These are phyloP conservation scores for Carpinus fangiana DNA, from an alignment of 306 rosid species.

Conservation along the genomic window DNA sequence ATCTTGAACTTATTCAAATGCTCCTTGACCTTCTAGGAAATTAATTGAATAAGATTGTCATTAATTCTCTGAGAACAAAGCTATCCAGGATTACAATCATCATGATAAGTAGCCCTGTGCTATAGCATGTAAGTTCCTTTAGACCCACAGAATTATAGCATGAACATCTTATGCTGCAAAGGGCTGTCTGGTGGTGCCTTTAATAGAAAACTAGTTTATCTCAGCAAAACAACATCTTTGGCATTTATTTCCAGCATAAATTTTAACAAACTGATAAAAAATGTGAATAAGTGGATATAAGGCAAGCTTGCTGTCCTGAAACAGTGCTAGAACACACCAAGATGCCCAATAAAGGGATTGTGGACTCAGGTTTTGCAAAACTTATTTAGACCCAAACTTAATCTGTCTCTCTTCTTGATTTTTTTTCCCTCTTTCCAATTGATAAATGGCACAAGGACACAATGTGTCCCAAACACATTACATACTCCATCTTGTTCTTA, in stretches of 20 bases:
- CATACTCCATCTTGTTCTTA: neutral
- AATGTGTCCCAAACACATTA: neutral
- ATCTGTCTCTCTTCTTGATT: neutral
- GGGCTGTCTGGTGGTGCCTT: neutral
- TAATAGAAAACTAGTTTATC: neutral
- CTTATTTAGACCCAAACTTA: neutral
- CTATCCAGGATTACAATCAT: neutral
- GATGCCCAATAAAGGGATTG: neutral
- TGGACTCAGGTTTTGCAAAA: neutral
- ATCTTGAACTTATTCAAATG: neutral
- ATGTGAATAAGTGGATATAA: neutral
- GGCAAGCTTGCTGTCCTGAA: neutral
- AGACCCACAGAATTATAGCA: neutral
- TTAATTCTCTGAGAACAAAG: neutral
- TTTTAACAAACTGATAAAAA: neutral
- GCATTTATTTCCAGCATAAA: neutral
- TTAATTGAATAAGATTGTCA: neutral
- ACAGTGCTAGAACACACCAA: neutral
- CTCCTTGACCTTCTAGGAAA: neutral
- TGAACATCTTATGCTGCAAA: neutral
- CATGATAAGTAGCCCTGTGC: neutral
- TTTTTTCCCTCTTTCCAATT: neutral
- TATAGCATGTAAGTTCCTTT: neutral
- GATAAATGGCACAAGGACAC: neutral
- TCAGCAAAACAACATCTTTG: neutral